Base-by-base conservation (phyloP, 2,329 filamentous ascomycete species). In the Aspergillus quadricinctus region DNA sequence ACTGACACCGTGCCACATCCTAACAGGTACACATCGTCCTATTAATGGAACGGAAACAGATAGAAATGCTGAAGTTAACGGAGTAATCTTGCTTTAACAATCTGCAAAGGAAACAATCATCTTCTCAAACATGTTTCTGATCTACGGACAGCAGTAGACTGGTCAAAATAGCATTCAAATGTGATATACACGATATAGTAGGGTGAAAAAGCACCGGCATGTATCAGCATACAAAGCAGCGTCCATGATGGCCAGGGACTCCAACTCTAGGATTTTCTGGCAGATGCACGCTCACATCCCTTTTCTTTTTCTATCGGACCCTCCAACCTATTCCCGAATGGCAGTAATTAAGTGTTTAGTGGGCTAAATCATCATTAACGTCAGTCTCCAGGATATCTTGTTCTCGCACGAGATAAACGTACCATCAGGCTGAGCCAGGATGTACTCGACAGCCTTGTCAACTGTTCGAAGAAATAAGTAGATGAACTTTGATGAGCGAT, bases 371-470 rank as follows among this genome's bases (percentile, higher is more conserved):
- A 14, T n/a, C 45, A 58, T 71, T 46, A 71, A 66, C 49, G 10
- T 8, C 19, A 28, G 2, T 9, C 25, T 52, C 8, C 2, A 29
- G 28, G 23, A n/a, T 11, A 21, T 6, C 29, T 35, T 19, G 11
- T 23, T 40, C 14, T 27, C 3, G 14, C 4, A 53, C 23, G 25
- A 10, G 19, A 11, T 31, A 23, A 80, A 84, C 87, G 83, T 85
- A 83, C 92, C 92, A 78, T 96, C 92, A 71, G 92, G 92, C 82
- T 96, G 92, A 78, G 85, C 86, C 72, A 92, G 77, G 80, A 97
- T 96, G 83, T 97, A 97, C 75, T 92, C 87, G 65, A 96, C 90
- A 67, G 92, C 92, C 83, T 96, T 89, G 78, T 94, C 89, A 69
- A 97, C 92, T 96, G 70, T 64, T 57, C 51, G 43, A 57, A 53